Evolutionary conservation across 345 rosid species (phyloP).

Genomic region (Kandelia obovata): DNA sequence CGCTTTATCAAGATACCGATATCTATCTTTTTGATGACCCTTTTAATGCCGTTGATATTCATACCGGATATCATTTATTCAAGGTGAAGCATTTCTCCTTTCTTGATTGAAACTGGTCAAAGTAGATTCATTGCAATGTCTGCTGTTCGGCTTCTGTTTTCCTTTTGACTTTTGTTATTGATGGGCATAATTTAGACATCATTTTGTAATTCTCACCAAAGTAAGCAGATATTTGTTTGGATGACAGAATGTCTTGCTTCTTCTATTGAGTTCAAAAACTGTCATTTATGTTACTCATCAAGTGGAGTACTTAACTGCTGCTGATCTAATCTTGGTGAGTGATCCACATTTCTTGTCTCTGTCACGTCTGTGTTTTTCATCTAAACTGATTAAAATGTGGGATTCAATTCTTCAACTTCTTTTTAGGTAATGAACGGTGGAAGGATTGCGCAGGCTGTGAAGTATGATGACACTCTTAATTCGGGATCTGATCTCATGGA

Average conservation of each 20-base stretch:
- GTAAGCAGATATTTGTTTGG: neutral
- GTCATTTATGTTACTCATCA: slow-evolving; percentile 77
- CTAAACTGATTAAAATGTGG: neutral
- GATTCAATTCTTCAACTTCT: slow-evolving; percentile 27
- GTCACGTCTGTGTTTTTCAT: neutral
- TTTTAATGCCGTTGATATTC: slow-evolving; percentile 89
- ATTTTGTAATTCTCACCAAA: neutral
- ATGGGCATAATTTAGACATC: neutral
- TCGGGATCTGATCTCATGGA: slow-evolving; percentile 73
- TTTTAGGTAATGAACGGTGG: slow-evolving; percentile 78
- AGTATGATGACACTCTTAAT: slow-evolving; percentile 53
- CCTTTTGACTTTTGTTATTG: neutral
- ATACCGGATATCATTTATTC: slow-evolving; percentile 78
- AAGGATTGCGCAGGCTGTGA: slow-evolving; percentile 66
- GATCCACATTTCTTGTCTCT: neutral
- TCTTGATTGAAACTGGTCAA: neutral
- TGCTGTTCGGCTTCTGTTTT: slow-evolving; percentile 16
- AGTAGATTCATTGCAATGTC: slow-evolving; percentile 27
- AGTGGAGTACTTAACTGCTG: slow-evolving; percentile 75
- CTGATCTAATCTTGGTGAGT: slow-evolving; percentile 68
- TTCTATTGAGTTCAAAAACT: slow-evolving; percentile 42
- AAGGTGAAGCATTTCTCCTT: slow-evolving; percentile 38
- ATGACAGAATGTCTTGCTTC: slow-evolving; percentile 53
- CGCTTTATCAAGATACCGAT: slow-evolving; percentile 82
- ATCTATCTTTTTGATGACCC: slow-evolving; percentile 87